Evolutionary conservation across 164 flowering plant genomes (phyloP).

Genomic region (Echeveria elegans): DNA sequence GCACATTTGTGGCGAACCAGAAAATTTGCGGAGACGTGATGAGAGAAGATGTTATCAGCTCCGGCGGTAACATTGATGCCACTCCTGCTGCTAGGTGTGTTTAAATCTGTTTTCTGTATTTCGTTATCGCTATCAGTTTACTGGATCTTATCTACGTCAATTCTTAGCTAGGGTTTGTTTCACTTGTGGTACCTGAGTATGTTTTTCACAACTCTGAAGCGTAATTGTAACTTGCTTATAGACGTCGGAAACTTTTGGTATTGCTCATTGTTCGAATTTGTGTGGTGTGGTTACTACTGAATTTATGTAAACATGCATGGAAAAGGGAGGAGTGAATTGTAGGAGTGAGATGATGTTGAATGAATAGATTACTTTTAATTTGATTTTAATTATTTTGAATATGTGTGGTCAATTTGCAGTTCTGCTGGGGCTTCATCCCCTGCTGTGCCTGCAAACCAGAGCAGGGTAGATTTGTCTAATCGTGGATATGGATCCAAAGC

Average conservation of each 20-base stretch:
- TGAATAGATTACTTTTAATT: no score
- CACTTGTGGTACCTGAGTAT: not conserved
- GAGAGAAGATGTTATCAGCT: constrained; percentile 64
- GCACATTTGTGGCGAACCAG: not conserved
- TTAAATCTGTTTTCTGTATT: not conserved
- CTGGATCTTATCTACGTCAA: not conserved
- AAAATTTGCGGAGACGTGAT: constrained; percentile 17
- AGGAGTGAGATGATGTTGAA: not conserved
- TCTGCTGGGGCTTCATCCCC: constrained; percentile 99
- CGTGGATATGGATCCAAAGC: constrained; percentile 77
- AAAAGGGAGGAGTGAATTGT: no score
- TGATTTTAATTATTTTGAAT: no score
- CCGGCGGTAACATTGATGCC: constrained; percentile 37
- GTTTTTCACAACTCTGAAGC: not conserved
- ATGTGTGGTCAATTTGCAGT: constrained; percentile 30
- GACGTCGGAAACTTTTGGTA: no score
- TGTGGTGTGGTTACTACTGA: not conserved
- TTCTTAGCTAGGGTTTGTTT: constrained; percentile 10
- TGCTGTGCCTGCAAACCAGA: constrained; percentile 61
- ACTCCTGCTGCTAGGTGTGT: constrained; percentile 58
- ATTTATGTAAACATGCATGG: not conserved
- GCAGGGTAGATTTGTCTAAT: constrained; percentile 58
- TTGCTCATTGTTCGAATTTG: not conserved
- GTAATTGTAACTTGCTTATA: no score
- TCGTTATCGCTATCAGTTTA: not conserved